Evolutionary conservation across 2,329 filamentous ascomycete genomes (phyloP), one percentile per base, ranked within the genome.

Genomic region (Fusarium drepaniforme): DNA sequence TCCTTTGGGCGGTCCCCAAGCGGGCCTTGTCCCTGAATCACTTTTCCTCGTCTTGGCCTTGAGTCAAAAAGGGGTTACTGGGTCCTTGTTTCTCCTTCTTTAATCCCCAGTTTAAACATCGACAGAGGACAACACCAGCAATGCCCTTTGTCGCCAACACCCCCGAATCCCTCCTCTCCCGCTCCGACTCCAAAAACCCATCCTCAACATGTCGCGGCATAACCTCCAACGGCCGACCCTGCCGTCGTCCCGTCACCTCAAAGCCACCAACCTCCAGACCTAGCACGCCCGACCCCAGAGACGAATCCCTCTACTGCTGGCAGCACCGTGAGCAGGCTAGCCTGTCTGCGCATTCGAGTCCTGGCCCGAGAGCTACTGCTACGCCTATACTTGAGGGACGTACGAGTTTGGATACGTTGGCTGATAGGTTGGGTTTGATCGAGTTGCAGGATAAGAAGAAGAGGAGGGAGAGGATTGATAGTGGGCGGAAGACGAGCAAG

Each of bases 281-380:
- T 77, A 71, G 71, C 25, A 76, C 71, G 8, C 84, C 86, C 65
- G 88, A 91, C 70, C 87, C 89, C 3, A 84, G 86, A 67, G 88
- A 90, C 58, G 88, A 91, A 71, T 87, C 84, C n/a, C 89, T 92
- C 60, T 98, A 95, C 84, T 98, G 96, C 86, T 98, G 94, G 93
- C 95, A 98, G 82, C 97, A 99, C 85, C 96, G 94, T 81, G 94
- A 97, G 67, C 97, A 99, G 83, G 94, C 94, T 66, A 80, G 81
- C 75, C 79, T 82, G 67, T 86, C 87, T 11, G 81, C 86, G 3
- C 82, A 81, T 53, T 87, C 86, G 21, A 88, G 84, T 71, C 85
- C 86, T 3, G 86, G 86, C 2, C 86, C 85, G 6, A 82, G 82
- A 49, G 78, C 79, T 68, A 82, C 81, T 49, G 81, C 85, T 21